phyloP scores from a whole-genome alignment of 2,329 filamentous ascomycete species.

The Camillea tinctor region DNA sequence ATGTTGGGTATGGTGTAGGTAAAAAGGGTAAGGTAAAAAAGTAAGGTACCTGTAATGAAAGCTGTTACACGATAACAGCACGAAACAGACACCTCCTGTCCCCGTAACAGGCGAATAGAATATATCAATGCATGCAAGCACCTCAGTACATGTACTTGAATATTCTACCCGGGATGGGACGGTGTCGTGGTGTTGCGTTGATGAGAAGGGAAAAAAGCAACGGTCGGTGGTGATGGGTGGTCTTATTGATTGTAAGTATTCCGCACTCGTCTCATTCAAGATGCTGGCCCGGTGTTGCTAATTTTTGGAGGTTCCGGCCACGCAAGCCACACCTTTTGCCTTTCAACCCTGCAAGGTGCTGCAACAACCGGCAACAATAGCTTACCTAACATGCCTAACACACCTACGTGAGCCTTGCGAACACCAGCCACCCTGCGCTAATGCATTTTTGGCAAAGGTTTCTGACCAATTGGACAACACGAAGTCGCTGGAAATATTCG shows the following conservation, averaged over 20 bases:
- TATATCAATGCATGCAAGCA: background rate
- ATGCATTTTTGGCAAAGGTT: slow-evolving; percentile 19
- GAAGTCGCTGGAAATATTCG: slow-evolving; percentile 2
- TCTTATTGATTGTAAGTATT: slow-evolving; percentile 18
- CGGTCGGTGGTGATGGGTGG: slow-evolving; percentile 3
- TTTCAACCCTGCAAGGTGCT: background rate
- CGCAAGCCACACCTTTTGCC: slow-evolving; percentile 22
- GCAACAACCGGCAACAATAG: background rate
- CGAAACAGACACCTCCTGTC: background rate
- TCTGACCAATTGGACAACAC: slow-evolving; percentile 26
- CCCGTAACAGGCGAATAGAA: no score
- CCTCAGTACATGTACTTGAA: no score
- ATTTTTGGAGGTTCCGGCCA: slow-evolving; percentile 31
- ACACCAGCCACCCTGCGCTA: slow-evolving; percentile 15
- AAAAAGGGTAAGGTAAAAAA: no score
- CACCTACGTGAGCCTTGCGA: slow-evolving; percentile 2
- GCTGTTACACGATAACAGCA: background rate
- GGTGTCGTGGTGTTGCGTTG: background rate
- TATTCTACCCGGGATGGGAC: background rate
- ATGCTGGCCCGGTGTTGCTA: slow-evolving; percentile 20
- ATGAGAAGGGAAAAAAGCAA: background rate
- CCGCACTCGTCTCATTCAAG: slow-evolving; percentile 24
- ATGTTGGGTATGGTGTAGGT: no score
- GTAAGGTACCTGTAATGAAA: background rate
- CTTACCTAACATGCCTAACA: no score